phyloP scores from a whole-genome alignment of 768 basidiomycete genomes.

The Tephrocybe sp. region DNA sequence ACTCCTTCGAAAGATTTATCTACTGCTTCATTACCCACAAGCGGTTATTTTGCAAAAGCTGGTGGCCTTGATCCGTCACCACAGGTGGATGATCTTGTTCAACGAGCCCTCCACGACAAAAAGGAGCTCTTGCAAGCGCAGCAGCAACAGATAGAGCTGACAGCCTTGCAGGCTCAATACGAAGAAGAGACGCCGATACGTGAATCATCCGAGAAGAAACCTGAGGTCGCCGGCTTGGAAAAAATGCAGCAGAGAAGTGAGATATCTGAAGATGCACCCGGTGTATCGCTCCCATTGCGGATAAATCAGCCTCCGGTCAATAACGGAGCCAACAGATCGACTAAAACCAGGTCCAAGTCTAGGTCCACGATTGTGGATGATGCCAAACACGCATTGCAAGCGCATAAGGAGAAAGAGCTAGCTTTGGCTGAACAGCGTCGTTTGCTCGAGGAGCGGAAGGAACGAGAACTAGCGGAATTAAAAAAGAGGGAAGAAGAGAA shows the following conservation, averaged over 20 bases:
- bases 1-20: conserved; percentile 4
- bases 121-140: not conserved
- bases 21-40: too few species aligned
- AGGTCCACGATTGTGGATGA: not conserved
- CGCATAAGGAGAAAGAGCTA: conserved; percentile 5
- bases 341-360: not conserved
- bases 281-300: not conserved
- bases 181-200: conserved; percentile 9
- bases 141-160: not conserved
- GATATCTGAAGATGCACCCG: not conserved
- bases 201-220: conserved; percentile 6
- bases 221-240: conserved; percentile 8
- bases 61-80: too few species aligned
- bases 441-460: conserved; percentile 5
- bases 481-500: conserved; percentile 18
- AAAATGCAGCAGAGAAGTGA: conserved; percentile 6
- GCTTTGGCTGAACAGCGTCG: not conserved
- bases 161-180: not conserved
- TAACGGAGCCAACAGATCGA: not conserved
- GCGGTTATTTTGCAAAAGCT: too few species aligned
- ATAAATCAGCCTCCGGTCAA: not conserved
- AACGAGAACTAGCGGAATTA: conserved; percentile 13
- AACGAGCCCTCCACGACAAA: not conserved
- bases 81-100: too few species aligned
- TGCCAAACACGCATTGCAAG: conserved; percentile 5